Evolutionary conservation across 2,329 filamentous ascomycete genomes (phyloP).

Genomic region (Sclerotinia trifoliorum): DNA sequence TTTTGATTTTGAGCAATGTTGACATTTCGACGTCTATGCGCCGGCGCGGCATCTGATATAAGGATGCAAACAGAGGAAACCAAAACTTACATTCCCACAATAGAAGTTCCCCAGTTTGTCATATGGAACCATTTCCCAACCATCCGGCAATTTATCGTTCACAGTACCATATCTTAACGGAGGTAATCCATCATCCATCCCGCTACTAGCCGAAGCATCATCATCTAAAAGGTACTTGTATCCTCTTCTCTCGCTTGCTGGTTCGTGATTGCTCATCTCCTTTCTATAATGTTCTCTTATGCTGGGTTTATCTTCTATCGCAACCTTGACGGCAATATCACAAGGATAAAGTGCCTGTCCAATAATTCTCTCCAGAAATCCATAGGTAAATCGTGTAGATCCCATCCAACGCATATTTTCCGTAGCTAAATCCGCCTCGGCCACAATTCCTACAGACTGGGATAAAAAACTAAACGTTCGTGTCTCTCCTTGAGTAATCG

Average conservation of each 20-base stretch:
- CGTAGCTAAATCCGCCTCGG: slow-evolving; percentile 85
- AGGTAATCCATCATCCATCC: slow-evolving; percentile 58
- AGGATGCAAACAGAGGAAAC: not conserved
- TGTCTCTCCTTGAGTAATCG: slow-evolving; percentile 75
- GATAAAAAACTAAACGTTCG: slow-evolving; percentile 85
- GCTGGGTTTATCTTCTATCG: slow-evolving; percentile 69
- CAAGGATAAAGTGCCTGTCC: slow-evolving; percentile 80
- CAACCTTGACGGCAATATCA: slow-evolving; percentile 82
- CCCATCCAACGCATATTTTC: slow-evolving; percentile 96
- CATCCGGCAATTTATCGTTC: slow-evolving; percentile 70
- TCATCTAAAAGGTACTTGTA: slow-evolving; percentile 38
- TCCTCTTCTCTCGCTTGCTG: slow-evolving; percentile 35
- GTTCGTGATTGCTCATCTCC: slow-evolving; percentile 41
- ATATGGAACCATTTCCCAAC: slow-evolving; percentile 72
- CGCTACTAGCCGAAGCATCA: slow-evolving; percentile 38
- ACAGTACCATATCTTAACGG: slow-evolving; percentile 76
- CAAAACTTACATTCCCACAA: slow-evolving; percentile 70
- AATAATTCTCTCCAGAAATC: slow-evolving; percentile 74
- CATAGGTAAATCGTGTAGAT: slow-evolving; percentile 76
- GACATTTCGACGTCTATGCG: not conserved
- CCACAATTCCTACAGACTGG: slow-evolving; percentile 84
- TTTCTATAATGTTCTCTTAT: slow-evolving; percentile 72
- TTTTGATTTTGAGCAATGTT: too few relatives aligned
- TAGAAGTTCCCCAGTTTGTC: slow-evolving; percentile 90
- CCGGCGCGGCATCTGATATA: slow-evolving; percentile 2